Evolutionary conservation across 345 rosid species (phyloP).

Genomic region (Brassica nigra): DNA sequence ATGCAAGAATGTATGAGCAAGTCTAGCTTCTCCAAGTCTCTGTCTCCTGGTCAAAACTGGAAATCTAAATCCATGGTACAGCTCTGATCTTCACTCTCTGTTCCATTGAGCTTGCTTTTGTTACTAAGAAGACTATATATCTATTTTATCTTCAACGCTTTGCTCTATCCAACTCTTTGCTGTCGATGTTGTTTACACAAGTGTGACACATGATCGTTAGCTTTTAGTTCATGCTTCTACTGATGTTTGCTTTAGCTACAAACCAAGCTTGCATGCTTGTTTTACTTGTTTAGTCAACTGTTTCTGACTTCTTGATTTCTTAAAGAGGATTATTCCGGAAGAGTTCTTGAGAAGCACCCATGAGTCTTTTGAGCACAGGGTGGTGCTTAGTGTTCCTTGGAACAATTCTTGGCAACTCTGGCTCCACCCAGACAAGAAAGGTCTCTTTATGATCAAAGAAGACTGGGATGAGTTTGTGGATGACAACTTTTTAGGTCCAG

Average conservation of each 20-base stretch:
- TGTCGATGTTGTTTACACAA: not conserved
- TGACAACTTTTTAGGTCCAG: constrained; percentile 13
- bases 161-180: too few relatives aligned
- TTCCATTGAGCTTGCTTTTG: not conserved
- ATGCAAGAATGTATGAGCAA: not conserved
- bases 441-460: constrained; percentile 23
- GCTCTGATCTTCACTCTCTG: not conserved
- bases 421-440: constrained; percentile 18
- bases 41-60: constrained; percentile 14
- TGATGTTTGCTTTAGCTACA: not conserved
- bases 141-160: not conserved
- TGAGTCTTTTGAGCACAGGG: constrained; percentile 16
- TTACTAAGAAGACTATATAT: not conserved
- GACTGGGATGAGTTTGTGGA: constrained; percentile 39
- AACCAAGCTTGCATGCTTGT: not conserved
- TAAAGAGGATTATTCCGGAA: constrained; percentile 35
- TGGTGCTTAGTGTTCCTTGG: constrained; percentile 35
- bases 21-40: constrained; percentile 35
- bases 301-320: not conserved
- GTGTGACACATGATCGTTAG: not conserved
- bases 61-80: constrained; percentile 32
- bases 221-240: not conserved
- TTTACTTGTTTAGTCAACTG: not conserved
- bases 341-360: constrained; percentile 13
- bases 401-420: constrained; percentile 32